Conservation (phyloP, 129 eudicot genomes). For the Flaveria sonorensis region DNA sequence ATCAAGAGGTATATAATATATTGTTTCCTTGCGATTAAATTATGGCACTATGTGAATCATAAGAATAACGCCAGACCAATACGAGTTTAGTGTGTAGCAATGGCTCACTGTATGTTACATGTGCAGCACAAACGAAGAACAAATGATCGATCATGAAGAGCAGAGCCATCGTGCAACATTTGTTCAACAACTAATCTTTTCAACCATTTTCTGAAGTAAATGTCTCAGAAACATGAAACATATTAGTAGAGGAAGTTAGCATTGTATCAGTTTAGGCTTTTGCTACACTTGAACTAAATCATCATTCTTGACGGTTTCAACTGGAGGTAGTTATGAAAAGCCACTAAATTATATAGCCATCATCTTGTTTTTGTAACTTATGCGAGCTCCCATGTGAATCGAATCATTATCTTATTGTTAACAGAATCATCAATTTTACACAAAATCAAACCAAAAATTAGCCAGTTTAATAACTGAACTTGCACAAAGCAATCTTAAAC, state of each 20-base stretch:
- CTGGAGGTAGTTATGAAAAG: background rate
- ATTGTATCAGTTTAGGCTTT: constrained; percentile 29
- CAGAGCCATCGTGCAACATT: constrained; percentile 51
- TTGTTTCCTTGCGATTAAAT: background rate
- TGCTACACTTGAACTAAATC: constrained; percentile 16
- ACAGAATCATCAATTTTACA: background rate
- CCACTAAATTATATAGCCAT: constrained; percentile 23
- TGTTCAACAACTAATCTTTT: constrained; percentile 52
- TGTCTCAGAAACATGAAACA: constrained; percentile 11
- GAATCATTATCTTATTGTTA: constrained; percentile 2
- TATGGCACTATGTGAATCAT: background rate
- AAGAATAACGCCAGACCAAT: background rate
- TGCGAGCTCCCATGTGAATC: constrained; percentile 21
- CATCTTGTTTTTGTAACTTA: constrained; percentile 20
- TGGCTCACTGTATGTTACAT: constrained; percentile 17
- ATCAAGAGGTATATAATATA: constrained; percentile 43
- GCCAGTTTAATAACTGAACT: background rate
- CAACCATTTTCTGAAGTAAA: constrained; percentile 53
- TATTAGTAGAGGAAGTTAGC: constrained; percentile 28
- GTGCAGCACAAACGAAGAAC: constrained; percentile 36
- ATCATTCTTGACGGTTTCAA: constrained; percentile 28
- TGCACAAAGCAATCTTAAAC: no score
- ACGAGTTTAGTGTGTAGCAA: constrained; percentile 3
- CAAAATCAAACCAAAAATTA: background rate
- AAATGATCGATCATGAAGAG: constrained; percentile 49